These are phyloP conservation scores for Casaregolazyma suthepensis DNA, from an alignment of 1,139 yeast species.

Conservation along the genomic window DNA sequence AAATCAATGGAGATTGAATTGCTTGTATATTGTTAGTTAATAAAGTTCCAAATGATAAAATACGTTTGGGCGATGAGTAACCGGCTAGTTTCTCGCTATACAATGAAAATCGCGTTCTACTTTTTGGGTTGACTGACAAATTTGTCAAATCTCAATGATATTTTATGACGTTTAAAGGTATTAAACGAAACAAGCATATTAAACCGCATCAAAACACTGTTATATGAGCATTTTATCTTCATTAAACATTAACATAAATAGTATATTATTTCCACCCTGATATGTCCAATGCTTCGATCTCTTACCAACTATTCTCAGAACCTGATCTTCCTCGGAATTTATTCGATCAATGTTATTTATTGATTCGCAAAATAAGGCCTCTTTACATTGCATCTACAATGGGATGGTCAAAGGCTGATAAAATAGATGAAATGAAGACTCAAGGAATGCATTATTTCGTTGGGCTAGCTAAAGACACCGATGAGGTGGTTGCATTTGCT, in stretches of 20 bases:
- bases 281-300: not conserved
- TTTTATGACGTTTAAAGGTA: no score
- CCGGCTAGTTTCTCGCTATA: no score
- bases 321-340: not conserved
- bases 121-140: no score
- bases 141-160: no score
- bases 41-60: not conserved
- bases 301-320: not conserved
- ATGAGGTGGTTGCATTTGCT: slow-evolving; percentile 37
- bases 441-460: slow-evolving; percentile 39
- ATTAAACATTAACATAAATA: not conserved
- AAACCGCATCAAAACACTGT: not conserved
- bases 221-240: not conserved
- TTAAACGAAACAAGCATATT: no score
- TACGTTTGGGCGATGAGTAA: no score
- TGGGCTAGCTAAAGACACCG: slow-evolving; percentile 2
- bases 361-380: slow-evolving; percentile 24
- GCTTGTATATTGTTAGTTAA: not conserved
- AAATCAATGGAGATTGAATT: not conserved
- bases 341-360: slow-evolving; percentile 22
- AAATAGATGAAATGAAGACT: slow-evolving; percentile 43
- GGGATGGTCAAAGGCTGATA: slow-evolving; percentile 41
- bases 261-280: not conserved
- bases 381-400: slow-evolving; percentile 34
- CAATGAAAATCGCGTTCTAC: no score